Evolutionary conservation across 129 eudicot species (phyloP).

Genomic region (Flaveria bidentis): DNA sequence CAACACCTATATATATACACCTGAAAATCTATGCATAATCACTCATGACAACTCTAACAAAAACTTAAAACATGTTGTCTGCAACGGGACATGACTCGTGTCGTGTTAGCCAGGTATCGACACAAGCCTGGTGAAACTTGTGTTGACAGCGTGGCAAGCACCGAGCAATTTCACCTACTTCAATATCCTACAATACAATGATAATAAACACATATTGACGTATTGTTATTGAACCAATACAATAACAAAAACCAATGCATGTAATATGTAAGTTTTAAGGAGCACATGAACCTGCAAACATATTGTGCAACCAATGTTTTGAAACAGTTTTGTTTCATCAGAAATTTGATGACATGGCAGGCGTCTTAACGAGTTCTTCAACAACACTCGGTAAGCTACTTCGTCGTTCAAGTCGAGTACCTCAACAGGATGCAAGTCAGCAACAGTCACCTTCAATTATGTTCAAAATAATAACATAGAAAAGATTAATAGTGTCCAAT

Average conservation of each 20-base stretch:
- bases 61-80: conserved; percentile 42
- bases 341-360: conserved; percentile 51
- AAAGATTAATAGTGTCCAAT: not conserved
- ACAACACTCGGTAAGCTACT: conserved; percentile 41
- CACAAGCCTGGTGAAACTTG: conserved; percentile 58
- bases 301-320: conserved; percentile 48
- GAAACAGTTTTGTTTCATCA: conserved; percentile 22
- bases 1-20: conserved; percentile 6
- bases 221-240: too few species aligned
- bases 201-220: not conserved
- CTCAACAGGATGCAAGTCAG: conserved; percentile 29
- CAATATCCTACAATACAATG: conserved; percentile 48
- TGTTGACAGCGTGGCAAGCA: conserved; percentile 65
- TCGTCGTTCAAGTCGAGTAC: conserved; percentile 38
- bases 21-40: not conserved
- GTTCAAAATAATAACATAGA: not conserved
- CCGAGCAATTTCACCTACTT: conserved; percentile 57
- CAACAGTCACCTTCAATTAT: conserved; percentile 38
- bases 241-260: too few species aligned
- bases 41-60: not conserved
- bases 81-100: conserved; percentile 71
- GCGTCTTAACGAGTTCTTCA: conserved; percentile 41
- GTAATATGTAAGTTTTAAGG: not conserved
- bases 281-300: conserved; percentile 53
- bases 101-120: conserved; percentile 61